Percentiles rank a stretch among this genome's conserved stretches.
Conservation (phyloP, 768 basidiomycete species). For the Boletus fagicola region DNA sequence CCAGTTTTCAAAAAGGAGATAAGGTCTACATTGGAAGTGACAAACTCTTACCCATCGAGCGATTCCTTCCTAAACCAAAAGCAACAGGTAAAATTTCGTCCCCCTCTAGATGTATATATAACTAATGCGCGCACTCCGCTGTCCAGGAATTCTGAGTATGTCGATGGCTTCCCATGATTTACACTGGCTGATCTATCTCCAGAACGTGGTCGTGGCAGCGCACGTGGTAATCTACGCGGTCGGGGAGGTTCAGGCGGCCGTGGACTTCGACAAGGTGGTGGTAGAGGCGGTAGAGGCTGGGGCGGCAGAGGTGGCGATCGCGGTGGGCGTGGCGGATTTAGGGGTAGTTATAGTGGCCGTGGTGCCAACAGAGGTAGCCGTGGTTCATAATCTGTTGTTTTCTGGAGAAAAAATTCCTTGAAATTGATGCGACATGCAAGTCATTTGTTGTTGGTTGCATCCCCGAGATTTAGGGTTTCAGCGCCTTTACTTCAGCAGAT, state of each 20-base stretch:
- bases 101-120: conserved; percentile 6
- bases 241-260: conserved; percentile 30
- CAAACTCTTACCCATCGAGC: conserved; percentile 92
- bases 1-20: conserved; percentile 95
- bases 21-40: conserved; percentile 98
- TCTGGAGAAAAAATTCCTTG: neutral
- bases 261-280: conserved; percentile 37
- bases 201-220: conserved; percentile 47
- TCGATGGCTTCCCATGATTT: conserved; percentile 1
- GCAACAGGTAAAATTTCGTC: conserved; percentile 55
- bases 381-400: conserved; percentile 40
- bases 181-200: conserved; percentile 33
- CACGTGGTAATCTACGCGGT: conserved; percentile 27
- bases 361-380: conserved; percentile 44
- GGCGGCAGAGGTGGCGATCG: conserved; percentile 39
- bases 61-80: conserved; percentile 97
- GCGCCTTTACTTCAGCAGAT: conserved; percentile 47
- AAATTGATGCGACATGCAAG: neutral
- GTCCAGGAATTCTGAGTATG: conserved; percentile 31
- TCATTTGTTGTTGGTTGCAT: neutral
- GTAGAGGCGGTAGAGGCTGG: conserved; percentile 39
- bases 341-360: conserved; percentile 46
- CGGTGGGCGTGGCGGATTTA: conserved; percentile 47
- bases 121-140: neutral
- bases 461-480: conserved; percentile 40